These are phyloP conservation scores for Magnaporthales sp. DNA, from an alignment of 2,329 filamentous ascomycete species.

Conservation along the genomic window DNA sequence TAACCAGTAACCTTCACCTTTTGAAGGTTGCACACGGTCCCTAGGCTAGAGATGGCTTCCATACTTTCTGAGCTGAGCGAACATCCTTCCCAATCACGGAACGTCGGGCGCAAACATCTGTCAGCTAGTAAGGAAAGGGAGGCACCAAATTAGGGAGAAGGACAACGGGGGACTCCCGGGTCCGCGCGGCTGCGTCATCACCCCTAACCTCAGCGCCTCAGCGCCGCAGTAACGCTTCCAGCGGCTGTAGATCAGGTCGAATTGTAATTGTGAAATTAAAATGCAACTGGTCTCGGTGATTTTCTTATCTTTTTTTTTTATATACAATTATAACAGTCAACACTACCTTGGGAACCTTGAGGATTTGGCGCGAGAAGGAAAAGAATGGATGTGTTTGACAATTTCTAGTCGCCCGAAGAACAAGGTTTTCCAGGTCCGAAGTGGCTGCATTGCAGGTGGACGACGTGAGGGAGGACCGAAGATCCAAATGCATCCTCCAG, in stretches of 20 bases:
- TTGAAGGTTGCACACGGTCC: background rate
- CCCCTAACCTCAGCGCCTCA: background rate
- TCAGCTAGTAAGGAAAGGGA: background rate
- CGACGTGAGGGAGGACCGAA: background rate
- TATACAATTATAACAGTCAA: too few relatives aligned
- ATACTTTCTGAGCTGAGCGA: background rate
- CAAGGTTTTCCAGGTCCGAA: background rate
- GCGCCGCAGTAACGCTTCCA: background rate
- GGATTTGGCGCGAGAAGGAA: too few relatives aligned
- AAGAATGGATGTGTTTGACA: background rate
- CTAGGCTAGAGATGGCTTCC: background rate
- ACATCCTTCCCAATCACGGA: background rate
- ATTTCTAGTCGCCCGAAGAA: background rate
- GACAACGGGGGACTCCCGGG: background rate
- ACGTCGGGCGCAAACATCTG: background rate
- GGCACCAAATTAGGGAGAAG: background rate
- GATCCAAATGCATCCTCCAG: background rate
- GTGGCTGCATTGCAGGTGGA: background rate
- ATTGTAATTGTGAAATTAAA: background rate
- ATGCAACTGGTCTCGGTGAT: background rate
- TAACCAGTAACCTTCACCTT: too few relatives aligned
- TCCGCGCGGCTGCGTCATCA: background rate
- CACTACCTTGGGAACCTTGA: too few relatives aligned
- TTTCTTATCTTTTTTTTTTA: background rate
- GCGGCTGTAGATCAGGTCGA: background rate